Conservation (phyloP, 2,329 filamentous ascomycete genomes). For the Bipolaris cookei region DNA sequence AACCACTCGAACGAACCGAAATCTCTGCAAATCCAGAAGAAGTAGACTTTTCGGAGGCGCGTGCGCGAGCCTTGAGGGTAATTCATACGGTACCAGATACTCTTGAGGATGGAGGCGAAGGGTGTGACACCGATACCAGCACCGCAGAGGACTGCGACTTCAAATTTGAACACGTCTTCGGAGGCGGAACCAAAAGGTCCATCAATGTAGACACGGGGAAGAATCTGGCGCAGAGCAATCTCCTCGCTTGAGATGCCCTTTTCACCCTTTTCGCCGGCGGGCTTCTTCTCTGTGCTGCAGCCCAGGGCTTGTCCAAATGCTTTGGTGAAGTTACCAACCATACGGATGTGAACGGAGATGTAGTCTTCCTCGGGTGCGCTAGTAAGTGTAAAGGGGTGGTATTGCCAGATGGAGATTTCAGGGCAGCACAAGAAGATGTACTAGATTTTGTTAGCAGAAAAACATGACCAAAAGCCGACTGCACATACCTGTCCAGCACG, state of each 20-base stretch:
- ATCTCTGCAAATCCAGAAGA: slow-evolving; percentile 91
- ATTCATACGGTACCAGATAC: slow-evolving; percentile 93
- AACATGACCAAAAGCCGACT: not conserved
- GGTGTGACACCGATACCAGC: slow-evolving; percentile 61
- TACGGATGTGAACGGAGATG: slow-evolving; percentile 83
- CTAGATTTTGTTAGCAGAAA: slow-evolving; percentile 41
- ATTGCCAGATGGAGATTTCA: slow-evolving; percentile 85
- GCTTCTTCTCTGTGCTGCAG: slow-evolving; percentile 71
- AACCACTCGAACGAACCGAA: slow-evolving; percentile 92
- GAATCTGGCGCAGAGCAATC: slow-evolving; percentile 73
- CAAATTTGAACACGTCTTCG: slow-evolving; percentile 80
- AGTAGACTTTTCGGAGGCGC: slow-evolving; percentile 83
- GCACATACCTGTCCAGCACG: slow-evolving; percentile 67
- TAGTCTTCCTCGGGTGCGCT: slow-evolving; percentile 90
- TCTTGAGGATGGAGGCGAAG: slow-evolving; percentile 68
- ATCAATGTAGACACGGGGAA: slow-evolving; percentile 82
- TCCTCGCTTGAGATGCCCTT: slow-evolving; percentile 68
- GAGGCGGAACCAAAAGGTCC: slow-evolving; percentile 86
- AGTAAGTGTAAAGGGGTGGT: slow-evolving; percentile 85
- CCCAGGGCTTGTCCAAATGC: slow-evolving; percentile 73
- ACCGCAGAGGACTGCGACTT: slow-evolving; percentile 58
- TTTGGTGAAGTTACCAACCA: slow-evolving; percentile 82
- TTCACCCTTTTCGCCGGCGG: slow-evolving; percentile 51
- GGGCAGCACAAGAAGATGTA: slow-evolving; percentile 91
- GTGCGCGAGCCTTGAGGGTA: slow-evolving; percentile 77